These are phyloP conservation scores for Lepiota subincarnata DNA, from an alignment of 768 basidiomycete genomes.

Conservation along the genomic window DNA sequence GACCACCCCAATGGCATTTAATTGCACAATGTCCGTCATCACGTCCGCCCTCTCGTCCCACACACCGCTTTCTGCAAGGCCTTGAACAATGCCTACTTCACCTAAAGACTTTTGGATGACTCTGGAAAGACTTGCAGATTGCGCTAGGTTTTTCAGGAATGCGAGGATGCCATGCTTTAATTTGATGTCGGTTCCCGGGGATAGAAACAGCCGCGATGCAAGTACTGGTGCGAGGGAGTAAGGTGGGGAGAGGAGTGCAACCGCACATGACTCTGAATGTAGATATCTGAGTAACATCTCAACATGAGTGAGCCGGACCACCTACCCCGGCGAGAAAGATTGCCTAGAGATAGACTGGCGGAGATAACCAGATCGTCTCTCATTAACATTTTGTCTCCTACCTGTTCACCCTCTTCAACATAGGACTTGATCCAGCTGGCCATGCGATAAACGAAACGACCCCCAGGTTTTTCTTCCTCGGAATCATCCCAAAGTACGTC, in stretches of 20 bases:
- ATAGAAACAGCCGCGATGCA: constrained; percentile 52
- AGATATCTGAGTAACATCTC: constrained; percentile 4
- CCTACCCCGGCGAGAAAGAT: constrained; percentile 73
- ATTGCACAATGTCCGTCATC: constrained; percentile 82
- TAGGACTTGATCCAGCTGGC: constrained; percentile 70
- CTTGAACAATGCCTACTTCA: constrained; percentile 57
- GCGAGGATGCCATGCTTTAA: constrained; percentile 88
- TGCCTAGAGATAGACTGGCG: constrained; percentile 78
- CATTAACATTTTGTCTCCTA: constrained; percentile 24
- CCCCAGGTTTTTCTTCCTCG: constrained; percentile 54
- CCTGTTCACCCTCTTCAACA: constrained; percentile 33
- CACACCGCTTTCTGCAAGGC: constrained; percentile 57
- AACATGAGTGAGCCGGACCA: not conserved
- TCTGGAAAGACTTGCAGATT: constrained; percentile 54
- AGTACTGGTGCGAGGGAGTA: constrained; percentile 61
- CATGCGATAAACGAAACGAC: constrained; percentile 68
- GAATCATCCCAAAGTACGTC: constrained; percentile 75
- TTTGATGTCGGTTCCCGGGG: constrained; percentile 61
- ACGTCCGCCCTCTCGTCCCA: constrained; percentile 72
- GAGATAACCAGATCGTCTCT: constrained; percentile 81
- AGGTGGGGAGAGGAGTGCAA: constrained; percentile 59
- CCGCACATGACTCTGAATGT: constrained; percentile 51
- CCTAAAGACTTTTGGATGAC: constrained; percentile 57
- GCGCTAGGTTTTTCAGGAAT: constrained; percentile 82
- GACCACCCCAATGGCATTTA: constrained; percentile 80